Base-by-base conservation (phyloP, 2,329 filamentous ascomycete species). In the Botrytis fragariae region DNA sequence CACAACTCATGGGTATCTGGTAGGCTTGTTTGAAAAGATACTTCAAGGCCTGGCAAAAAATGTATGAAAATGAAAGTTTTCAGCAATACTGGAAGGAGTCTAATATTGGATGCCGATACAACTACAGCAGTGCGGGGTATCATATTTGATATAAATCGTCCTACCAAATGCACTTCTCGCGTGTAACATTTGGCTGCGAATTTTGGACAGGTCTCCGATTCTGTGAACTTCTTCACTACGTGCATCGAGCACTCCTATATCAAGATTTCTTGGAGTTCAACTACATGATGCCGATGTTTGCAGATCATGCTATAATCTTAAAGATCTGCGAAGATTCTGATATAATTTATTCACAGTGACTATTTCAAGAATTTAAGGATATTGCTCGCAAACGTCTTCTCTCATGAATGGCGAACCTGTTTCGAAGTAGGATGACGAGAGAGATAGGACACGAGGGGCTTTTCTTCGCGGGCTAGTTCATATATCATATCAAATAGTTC, bases 71-170 rank as follows among this genome's bases (percentile, higher is more conserved):
- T 20, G 14, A 25, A 57, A 65, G 69, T 67, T 42, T 48, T 59
- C 44, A 59, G 48, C 45, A 44, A 29, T 16, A n/a, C 29, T 65
- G 37, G 37, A 63, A 57, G 60, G 44, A 16, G 44, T 67, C 60
- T 7, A 57, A 64, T 42, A 42, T 72, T 42, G 69, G 37, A 60
- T 65, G 44, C 14, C 45, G 54, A 65, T 45, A 67, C 45, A 37
- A 64, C 32, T 59, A 67, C 45, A 54, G 37, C 25, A 54, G 45
- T 57, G 65, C 60, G 69, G 69, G 69, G 45, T 65, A 45, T 51
- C 45, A 45, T 51, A 57, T 65, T 39, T 37, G 59, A 71, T 71
- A 64, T 25, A 70, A 63, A 8, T 35, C 20, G n/a, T 54, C n/a
- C 44, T 54, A 35, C 44, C 9, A 4, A 48, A 35, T 51, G 60